Evolutionary conservation across 208 protist species (phyloP).

Genomic region (Crithidia bombi): DNA sequence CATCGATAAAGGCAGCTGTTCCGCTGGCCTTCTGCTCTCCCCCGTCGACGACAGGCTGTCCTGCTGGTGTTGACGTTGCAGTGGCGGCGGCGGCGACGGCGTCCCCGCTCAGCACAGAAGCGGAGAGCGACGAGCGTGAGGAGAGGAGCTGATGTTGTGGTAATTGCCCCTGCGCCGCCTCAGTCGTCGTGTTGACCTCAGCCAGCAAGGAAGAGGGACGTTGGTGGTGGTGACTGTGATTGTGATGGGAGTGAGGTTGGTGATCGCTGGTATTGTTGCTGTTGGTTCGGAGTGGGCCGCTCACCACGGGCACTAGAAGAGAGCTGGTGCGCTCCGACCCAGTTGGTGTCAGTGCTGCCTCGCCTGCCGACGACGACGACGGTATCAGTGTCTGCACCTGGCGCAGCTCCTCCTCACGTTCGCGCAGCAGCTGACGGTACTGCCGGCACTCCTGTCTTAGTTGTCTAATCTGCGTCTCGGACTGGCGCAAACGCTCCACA

Average conservation of each 20-base stretch:
- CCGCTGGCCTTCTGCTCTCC: background rate
- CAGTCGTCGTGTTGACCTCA: too few relatives aligned
- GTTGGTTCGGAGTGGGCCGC: background rate
- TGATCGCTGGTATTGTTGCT: background rate
- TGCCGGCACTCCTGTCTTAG: constrained; percentile 20
- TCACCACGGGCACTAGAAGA: background rate
- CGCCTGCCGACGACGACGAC: too few relatives aligned
- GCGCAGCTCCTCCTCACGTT: constrained; percentile 27
- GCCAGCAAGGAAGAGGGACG: background rate
- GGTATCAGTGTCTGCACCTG: background rate
- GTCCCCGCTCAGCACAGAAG: background rate
- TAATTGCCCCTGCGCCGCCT: too few relatives aligned
- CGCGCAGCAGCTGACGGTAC: constrained; percentile 27
- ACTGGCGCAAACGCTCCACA: constrained; percentile 1
- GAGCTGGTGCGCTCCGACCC: background rate
- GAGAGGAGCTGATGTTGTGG: background rate
- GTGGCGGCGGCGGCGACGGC: background rate
- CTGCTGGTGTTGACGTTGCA: background rate
- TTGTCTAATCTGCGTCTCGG: background rate
- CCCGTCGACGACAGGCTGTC: background rate
- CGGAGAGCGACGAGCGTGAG: constrained; percentile 4
- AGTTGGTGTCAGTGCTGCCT: too few relatives aligned
- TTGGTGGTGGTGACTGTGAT: background rate
- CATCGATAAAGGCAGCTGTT: background rate
- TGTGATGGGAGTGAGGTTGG: background rate